Conservation (phyloP, 1,139 yeast genomes). For the Saccharomyces hybrid region DNA sequence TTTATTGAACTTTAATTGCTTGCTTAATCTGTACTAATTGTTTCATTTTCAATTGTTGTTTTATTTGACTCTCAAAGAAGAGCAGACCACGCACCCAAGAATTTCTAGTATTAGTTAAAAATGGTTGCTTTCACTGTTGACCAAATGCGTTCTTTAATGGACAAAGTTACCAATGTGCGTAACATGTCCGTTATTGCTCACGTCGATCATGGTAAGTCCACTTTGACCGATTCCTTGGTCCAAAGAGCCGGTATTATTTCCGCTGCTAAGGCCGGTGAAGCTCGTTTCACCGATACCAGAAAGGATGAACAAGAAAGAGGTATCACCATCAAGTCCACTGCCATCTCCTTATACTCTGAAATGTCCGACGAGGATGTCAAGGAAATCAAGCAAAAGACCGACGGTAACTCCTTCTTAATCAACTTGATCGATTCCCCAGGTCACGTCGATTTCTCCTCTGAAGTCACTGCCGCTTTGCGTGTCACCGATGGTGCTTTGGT, state of each 20-base stretch:
- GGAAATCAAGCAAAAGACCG: constrained; percentile 94
- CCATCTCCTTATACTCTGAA: constrained; percentile 90
- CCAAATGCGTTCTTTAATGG: constrained; percentile 98
- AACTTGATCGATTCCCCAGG: constrained; percentile 99
- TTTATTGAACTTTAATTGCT: neutral
- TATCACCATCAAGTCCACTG: constrained; percentile 98
- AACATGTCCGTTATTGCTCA: constrained; percentile 99
- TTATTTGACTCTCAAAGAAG: neutral
- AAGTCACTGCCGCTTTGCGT: constrained; percentile 99
- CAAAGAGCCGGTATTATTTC: constrained; percentile 99
- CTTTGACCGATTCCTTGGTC: constrained; percentile 97
- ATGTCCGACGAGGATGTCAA: constrained; percentile 91
- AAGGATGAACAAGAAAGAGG: constrained; percentile 99
- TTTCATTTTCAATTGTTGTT: neutral
- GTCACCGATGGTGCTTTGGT: constrained; percentile 99
- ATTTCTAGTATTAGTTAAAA: constrained; percentile 1
- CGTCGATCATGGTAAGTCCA: constrained; percentile 99
- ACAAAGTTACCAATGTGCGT: constrained; percentile 99
- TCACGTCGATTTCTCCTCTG: constrained; percentile 99
- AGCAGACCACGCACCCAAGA: constrained; percentile 13
- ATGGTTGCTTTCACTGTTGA: constrained; percentile 41
- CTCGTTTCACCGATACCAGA: constrained; percentile 99
- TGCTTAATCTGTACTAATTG: neutral
- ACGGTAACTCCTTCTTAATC: constrained; percentile 89
- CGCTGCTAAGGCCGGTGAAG: constrained; percentile 99